Evolutionary conservation across 73 alveolate genomes (phyloP).

Genomic region (Breviolum minutum): DNA sequence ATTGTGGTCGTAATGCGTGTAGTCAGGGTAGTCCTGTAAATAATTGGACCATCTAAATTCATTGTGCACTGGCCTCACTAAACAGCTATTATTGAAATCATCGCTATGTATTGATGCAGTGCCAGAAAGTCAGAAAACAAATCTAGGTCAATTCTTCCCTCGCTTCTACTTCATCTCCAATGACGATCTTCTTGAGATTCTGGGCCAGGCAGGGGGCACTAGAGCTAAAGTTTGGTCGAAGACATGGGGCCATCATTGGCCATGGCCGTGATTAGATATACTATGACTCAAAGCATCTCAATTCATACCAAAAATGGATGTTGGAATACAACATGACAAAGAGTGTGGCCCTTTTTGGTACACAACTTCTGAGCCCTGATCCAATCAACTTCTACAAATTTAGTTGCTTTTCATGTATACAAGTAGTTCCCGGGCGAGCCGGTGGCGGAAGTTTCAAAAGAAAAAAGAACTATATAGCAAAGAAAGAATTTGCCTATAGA

Average conservation of each 20-base stretch:
- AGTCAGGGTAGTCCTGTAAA: background rate
- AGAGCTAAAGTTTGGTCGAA: background rate
- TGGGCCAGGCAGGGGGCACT: constrained; percentile 96
- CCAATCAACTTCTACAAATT: no score
- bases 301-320: no score
- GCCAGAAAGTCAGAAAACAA: background rate
- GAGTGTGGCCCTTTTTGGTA: no score
- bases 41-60: constrained; percentile 69
- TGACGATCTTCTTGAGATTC: constrained; percentile 99
- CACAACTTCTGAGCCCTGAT: no score
- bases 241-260: background rate
- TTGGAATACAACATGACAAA: no score
- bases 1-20: no score
- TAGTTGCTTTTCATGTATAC: no score
- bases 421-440: no score
- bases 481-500: no score
- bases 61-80: constrained; percentile 96
- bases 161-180: constrained; percentile 99
- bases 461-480: no score
- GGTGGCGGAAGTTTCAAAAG: no score
- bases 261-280: background rate
- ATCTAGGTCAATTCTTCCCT: constrained; percentile 97
- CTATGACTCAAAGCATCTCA: no score
- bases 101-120: background rate
- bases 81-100: constrained; percentile 69